Percentiles rank a stretch among this genome's conserved stretches.
phyloP scores from a whole-genome alignment of 129 eudicot genomes.

The Calendula officinalis region DNA sequence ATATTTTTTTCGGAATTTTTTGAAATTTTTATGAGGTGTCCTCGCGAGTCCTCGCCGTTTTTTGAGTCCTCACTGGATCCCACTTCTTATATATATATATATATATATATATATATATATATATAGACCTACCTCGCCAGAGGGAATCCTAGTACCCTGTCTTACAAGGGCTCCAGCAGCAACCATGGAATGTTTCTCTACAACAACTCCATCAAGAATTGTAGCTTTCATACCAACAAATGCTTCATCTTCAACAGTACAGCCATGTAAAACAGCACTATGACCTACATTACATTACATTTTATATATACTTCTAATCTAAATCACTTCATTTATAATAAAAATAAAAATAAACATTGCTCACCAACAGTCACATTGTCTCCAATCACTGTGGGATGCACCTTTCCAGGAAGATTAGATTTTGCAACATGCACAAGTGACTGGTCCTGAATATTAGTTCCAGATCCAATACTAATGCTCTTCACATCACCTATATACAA shows the following conservation, averaged over 20 bases:
- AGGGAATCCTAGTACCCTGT: slow-evolving; percentile 57
- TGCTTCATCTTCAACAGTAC: slow-evolving; percentile 71
- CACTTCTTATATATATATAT: no score
- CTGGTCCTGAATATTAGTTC: slow-evolving; percentile 72
- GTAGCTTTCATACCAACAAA: slow-evolving; percentile 69
- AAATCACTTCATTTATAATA: neutral
- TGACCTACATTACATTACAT: slow-evolving; percentile 41
- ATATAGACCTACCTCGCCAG: slow-evolving; percentile 56
- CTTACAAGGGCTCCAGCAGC: slow-evolving; percentile 79
- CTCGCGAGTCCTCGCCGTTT: no score
- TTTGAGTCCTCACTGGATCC: no score
- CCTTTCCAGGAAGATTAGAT: slow-evolving; percentile 62
- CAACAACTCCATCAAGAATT: slow-evolving; percentile 66
- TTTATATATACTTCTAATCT: neutral
- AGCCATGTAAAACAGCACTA: slow-evolving; percentile 73
- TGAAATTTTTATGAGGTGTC: no score
- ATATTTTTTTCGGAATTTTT: no score
- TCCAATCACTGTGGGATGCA: slow-evolving; percentile 68
- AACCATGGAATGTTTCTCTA: slow-evolving; percentile 70
- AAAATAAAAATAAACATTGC: neutral
- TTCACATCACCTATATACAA: slow-evolving; percentile 57
- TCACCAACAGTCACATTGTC: slow-evolving; percentile 71
- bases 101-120: no score
- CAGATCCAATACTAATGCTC: slow-evolving; percentile 63
- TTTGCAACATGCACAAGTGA: slow-evolving; percentile 73